Evolutionary conservation across 192 early-diverging fungal species (phyloP), one percentile per base, ranked within the genome.

Genomic region (Linnemannia exigua): DNA sequence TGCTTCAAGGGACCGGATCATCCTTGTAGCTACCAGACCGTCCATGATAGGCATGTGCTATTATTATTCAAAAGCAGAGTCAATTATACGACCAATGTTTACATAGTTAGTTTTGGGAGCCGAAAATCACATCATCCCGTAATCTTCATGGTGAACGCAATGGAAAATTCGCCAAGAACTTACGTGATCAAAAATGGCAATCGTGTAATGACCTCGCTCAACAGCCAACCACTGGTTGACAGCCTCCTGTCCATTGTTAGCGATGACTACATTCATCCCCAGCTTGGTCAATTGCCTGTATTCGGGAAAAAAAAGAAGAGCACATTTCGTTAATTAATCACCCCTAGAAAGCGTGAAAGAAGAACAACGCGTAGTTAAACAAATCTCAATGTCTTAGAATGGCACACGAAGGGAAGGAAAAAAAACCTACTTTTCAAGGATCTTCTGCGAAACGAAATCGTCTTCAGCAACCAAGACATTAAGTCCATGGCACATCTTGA

Each of bases 41-140:
- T 86, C 84, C 84, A 86, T 86, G 70, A 86, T 86, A 3, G 84
- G 84, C 84, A 86, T 86, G 31, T 86, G 84, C 84, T 86, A 77
- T n/a, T 31, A n/a, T n/a, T n/a, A n/a, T n/a, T n/a, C n/a, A n/a
- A n/a, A n/a, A n/a, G n/a, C n/a, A n/a, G n/a, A n/a, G n/a, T n/a
- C n/a, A n/a, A n/a, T n/a, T n/a, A n/a, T n/a, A n/a, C n/a, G n/a
- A n/a, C n/a, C n/a, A n/a, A n/a, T n/a, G n/a, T n/a, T n/a, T n/a
- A n/a, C n/a, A n/a, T n/a, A n/a, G n/a, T n/a, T n/a, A n/a, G n/a
- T n/a, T n/a, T n/a, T n/a, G n/a, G n/a, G n/a, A n/a, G n/a, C n/a
- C n/a, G n/a, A n/a, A n/a, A n/a, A n/a, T n/a, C n/a, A n/a, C n/a
- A n/a, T n/a, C n/a, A n/a, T n/a, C n/a, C n/a, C n/a, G n/a, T n/a